Percentiles rank a stretch among this genome's conserved stretches.
These are phyloP conservation scores for Parachaetomium inaequale DNA, from an alignment of 495 filamentous ascomycete species.

Conservation along the genomic window DNA sequence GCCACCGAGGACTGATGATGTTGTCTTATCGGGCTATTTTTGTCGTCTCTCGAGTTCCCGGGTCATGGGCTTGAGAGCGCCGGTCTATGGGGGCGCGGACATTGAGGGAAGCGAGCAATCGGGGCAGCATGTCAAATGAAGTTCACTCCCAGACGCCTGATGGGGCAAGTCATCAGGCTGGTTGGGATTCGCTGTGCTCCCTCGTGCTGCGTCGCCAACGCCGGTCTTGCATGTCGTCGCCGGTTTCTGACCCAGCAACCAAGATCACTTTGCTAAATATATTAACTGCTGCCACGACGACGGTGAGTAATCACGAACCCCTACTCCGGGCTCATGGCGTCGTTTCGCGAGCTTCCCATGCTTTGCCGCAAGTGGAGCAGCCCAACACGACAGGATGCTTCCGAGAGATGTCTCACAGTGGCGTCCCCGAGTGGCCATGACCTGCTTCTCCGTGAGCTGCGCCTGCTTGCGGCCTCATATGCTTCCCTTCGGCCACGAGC, in stretches of 20 bases:
- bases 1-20: too few relatives aligned
- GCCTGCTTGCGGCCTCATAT: not conserved
- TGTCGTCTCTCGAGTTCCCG: not conserved
- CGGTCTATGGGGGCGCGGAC: not conserved
- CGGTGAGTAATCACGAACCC: conserved; percentile 8
- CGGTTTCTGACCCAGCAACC: conserved; percentile 27
- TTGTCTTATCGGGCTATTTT: too few relatives aligned
- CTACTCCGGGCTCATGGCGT: conserved; percentile 20
- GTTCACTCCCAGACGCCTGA: not conserved
- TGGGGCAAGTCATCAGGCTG: not conserved
- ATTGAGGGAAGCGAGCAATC: not conserved
- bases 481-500: not conserved
- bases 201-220: not conserved
- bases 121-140: not conserved
- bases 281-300: conserved; percentile 5
- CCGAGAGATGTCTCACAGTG: conserved; percentile 23
- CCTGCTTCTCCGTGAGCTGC: not conserved
- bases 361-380: conserved; percentile 4
- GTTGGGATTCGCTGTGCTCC: not conserved
- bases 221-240: not conserved
- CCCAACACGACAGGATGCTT: conserved; percentile 3
- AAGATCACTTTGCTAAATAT: conserved; percentile 22
- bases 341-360: conserved; percentile 14
- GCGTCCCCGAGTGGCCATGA: not conserved
- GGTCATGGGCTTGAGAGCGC: not conserved